phyloP scores from a whole-genome alignment of 148 eudicot species.

The Rhododendron griersonianum region DNA sequence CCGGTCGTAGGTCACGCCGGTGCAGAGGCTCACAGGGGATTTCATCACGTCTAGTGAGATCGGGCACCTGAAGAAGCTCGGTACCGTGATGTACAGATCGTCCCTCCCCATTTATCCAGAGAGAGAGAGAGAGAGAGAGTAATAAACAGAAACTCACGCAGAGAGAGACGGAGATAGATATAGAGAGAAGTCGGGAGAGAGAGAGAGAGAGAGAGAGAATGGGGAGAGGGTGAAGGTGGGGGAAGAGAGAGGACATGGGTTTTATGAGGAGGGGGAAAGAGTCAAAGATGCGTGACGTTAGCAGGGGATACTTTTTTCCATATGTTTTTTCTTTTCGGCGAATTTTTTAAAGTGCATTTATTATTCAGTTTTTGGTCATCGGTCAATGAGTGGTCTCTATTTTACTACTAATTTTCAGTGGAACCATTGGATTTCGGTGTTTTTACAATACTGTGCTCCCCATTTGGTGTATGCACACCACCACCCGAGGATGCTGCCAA shows the following conservation, averaged over 20 bases:
- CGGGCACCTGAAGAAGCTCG: conserved; percentile 64
- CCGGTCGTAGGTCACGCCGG: conserved; percentile 83
- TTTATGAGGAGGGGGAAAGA: not conserved
- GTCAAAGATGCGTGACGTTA: conserved; percentile 34
- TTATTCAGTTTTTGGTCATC: conserved; percentile 3
- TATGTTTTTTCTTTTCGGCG: too few species aligned
- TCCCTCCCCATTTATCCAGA: conserved; percentile 30
- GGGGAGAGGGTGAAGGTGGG: not conserved
- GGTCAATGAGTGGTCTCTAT: conserved; percentile 16
- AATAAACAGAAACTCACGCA: not conserved
- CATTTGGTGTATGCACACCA: too few species aligned
- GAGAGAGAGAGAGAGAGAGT: not conserved
- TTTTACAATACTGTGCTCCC: not conserved
- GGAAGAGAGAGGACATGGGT: not conserved
- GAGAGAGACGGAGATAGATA: conserved; percentile 3
- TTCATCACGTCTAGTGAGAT: conserved; percentile 75
- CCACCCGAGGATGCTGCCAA: too few species aligned
- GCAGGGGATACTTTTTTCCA: not conserved
- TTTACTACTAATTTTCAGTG: too few species aligned
- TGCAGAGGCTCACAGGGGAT: conserved; percentile 73
- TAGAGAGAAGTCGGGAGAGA: conserved; percentile 6
- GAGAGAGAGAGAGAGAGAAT: not conserved
- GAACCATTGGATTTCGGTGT: not conserved
- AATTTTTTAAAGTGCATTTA: conserved; percentile 3
- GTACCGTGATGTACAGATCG: conserved; percentile 42